These are phyloP conservation scores for Mucor indicus DNA, from an alignment of 371 early-diverging fungal genomes.

Conservation along the genomic window DNA sequence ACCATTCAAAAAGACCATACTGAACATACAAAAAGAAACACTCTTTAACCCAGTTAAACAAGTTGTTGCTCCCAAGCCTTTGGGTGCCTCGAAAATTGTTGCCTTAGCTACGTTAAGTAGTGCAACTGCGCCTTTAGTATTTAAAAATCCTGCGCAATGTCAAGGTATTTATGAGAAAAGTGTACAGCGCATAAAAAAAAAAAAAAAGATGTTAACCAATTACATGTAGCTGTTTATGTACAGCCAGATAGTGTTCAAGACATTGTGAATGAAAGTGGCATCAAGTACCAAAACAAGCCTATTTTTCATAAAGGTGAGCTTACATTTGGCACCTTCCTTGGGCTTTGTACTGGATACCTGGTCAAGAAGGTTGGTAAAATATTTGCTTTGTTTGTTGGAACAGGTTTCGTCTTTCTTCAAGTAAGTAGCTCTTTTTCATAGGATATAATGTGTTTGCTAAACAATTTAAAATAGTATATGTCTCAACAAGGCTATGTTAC, in stretches of 20 bases:
- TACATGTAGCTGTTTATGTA: neutral
- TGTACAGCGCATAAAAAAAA: neutral
- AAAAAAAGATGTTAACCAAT: neutral
- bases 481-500: slow-evolving; percentile 52
- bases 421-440: slow-evolving; percentile 16
- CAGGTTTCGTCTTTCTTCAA: slow-evolving; percentile 44
- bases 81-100: slow-evolving; percentile 16
- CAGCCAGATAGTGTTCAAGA: too few relatives aligned
- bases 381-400: slow-evolving; percentile 37
- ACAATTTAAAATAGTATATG: slow-evolving; percentile 27
- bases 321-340: slow-evolving; percentile 45
- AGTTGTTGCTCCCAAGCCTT: neutral
- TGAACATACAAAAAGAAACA: neutral
- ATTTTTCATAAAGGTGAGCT: slow-evolving; percentile 37
- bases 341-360: slow-evolving; percentile 45
- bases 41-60: neutral
- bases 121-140: slow-evolving; percentile 8
- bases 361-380: slow-evolving; percentile 47
- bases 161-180: slow-evolving; percentile 18
- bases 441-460: neutral
- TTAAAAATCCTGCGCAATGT: slow-evolving; percentile 25
- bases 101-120: slow-evolving; percentile 12
- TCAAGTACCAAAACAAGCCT: neutral
- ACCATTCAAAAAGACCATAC: neutral
- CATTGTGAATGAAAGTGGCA: neutral